phyloP scores from a whole-genome alignment of 768 basidiomycete species.

The Lentinula lateritia region DNA sequence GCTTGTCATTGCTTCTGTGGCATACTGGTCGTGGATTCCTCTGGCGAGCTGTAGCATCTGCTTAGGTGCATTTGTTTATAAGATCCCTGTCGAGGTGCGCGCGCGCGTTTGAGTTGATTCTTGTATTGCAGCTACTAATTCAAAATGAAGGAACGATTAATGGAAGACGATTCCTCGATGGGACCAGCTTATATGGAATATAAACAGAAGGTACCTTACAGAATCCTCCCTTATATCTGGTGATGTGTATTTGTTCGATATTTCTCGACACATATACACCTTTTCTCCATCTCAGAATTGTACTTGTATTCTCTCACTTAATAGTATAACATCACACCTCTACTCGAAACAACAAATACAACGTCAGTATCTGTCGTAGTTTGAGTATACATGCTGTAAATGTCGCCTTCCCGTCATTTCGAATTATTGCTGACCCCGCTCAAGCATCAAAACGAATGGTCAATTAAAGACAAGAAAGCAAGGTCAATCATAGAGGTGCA shows the following conservation, averaged over 20 bases:
- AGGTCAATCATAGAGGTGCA: too few relatives aligned
- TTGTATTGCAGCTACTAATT: not conserved
- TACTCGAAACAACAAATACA: too few relatives aligned
- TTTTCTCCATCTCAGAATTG: too few relatives aligned
- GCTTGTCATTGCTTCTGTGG: constrained; percentile 16
- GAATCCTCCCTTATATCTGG: constrained; percentile 23
- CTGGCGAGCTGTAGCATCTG: constrained; percentile 19
- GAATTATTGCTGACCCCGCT: too few relatives aligned
- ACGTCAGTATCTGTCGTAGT: too few relatives aligned
- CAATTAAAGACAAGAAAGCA: too few relatives aligned
- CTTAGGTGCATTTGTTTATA: constrained; percentile 20
- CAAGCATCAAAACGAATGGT: too few relatives aligned
- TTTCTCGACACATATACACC: too few relatives aligned
- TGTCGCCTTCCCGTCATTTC: too few relatives aligned
- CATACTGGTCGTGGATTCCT: constrained; percentile 30
- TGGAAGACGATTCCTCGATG: constrained; percentile 17
- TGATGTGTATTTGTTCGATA: not conserved
- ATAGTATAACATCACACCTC: too few relatives aligned
- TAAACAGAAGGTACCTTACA: constrained; percentile 21
- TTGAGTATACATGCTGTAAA: too few relatives aligned
- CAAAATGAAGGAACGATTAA: constrained; percentile 21
- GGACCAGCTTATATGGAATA: constrained; percentile 23
- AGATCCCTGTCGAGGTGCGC: constrained; percentile 28
- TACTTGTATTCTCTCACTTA: too few relatives aligned
- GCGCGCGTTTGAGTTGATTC: not conserved